Conservation (phyloP, 1,284 basidiomycete genomes). For the Malassezia sympodialis region DNA sequence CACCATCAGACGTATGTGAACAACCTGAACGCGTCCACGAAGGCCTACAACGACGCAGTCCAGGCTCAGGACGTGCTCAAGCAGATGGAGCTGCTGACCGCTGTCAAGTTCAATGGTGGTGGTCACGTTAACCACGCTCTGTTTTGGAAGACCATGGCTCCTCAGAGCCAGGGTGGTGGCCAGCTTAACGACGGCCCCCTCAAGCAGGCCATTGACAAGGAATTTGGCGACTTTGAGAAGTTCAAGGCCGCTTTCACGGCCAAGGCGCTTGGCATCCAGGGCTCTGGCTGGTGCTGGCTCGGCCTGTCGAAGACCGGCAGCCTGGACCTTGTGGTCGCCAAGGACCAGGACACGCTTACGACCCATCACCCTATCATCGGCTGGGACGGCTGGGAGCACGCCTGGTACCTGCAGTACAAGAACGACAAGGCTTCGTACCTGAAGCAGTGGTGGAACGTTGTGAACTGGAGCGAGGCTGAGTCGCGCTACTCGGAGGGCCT, state of each 20-base stretch:
- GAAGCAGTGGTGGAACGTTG: conserved; percentile 21
- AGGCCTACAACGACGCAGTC: conserved; percentile 60
- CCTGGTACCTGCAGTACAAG: conserved; percentile 47
- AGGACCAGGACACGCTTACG: conserved; percentile 92
- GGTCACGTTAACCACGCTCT: conserved; percentile 69
- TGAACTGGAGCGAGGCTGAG: conserved; percentile 20
- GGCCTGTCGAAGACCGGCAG: conserved; percentile 52
- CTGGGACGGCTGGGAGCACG: conserved; percentile 94
- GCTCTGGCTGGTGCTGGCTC: conserved; percentile 97
- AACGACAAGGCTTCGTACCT: conserved; percentile 24
- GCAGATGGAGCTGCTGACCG: conserved; percentile 71
- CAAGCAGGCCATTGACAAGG: conserved; percentile 67
- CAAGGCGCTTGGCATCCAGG: conserved; percentile 84
- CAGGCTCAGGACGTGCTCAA: conserved; percentile 61
- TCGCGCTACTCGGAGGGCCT: conserved; percentile 12
- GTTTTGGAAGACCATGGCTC: conserved; percentile 84
- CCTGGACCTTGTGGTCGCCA: conserved; percentile 69
- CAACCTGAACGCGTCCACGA: conserved; percentile 62
- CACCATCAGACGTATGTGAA: conserved; percentile 60
- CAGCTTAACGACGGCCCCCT: conserved; percentile 60
- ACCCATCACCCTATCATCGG: conserved; percentile 80
- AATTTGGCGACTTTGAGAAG: conserved; percentile 72
- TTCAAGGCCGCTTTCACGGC: conserved; percentile 72
- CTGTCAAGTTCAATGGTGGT: conserved; percentile 84
- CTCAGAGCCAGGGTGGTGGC: conserved; percentile 51